These are phyloP conservation scores for Daucus carota DNA, from an alignment of 129 eudicot genomes.

Conservation along the genomic window DNA sequence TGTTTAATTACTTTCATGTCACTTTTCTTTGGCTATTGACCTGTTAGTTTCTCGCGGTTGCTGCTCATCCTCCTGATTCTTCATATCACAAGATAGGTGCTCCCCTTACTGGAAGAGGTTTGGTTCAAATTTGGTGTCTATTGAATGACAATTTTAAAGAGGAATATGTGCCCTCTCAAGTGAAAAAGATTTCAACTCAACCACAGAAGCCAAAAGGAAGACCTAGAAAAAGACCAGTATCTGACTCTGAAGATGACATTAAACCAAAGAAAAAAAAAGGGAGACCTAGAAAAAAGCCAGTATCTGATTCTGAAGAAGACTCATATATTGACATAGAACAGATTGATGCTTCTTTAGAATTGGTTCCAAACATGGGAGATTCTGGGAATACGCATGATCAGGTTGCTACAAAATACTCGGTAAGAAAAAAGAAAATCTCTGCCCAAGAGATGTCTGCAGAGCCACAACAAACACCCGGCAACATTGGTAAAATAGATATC, in stretches of 20 bases:
- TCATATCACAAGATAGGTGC: conserved; percentile 83
- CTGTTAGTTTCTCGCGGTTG: conserved; percentile 76
- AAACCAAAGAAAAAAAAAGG: conserved; percentile 45
- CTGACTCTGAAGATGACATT: conserved; percentile 23
- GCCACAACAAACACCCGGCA: background rate
- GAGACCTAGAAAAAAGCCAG: conserved; percentile 55
- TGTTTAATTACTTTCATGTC: background rate
- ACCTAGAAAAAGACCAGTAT: conserved; percentile 51
- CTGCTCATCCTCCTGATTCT: conserved; percentile 98
- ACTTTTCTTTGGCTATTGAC: conserved; percentile 5
- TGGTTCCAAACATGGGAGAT: conserved; percentile 1
- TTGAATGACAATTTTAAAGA: conserved; percentile 26
- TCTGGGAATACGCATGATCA: conserved; percentile 12
- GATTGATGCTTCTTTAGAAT: conserved; percentile 23
- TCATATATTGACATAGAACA: conserved; percentile 12
- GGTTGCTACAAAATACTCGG: conserved; percentile 12
- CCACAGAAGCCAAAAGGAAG: conserved; percentile 54
- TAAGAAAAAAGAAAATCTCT: conserved; percentile 12
- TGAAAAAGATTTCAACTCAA: conserved; percentile 29
- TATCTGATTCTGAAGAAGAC: conserved; percentile 25
- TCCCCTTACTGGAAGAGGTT: conserved; percentile 78
- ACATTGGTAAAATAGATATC: background rate
- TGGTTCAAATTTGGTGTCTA: conserved; percentile 84
- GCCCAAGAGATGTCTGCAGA: conserved; percentile 12
- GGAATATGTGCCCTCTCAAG: conserved; percentile 23